Percentiles rank a stretch among this genome's conserved stretches.
Conservation (phyloP, 192 early-diverging fungal species). For the Entomortierella parvispora region DNA sequence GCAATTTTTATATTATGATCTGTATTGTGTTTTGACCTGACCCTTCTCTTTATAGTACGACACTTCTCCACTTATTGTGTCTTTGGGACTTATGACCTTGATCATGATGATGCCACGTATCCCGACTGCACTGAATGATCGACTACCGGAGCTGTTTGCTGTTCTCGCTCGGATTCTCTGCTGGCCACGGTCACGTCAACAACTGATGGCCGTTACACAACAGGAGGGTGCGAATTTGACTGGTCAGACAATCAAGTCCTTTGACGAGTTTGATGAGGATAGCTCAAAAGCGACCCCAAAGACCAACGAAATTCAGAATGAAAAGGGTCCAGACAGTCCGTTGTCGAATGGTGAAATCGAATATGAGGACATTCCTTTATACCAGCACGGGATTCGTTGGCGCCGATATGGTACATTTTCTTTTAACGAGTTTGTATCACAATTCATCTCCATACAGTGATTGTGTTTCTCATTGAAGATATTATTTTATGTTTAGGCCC, state of each 20-base stretch:
- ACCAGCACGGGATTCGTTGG: constrained; percentile 41
- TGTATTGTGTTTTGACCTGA: not conserved
- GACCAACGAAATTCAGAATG: not conserved
- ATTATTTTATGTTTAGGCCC: constrained; percentile 19
- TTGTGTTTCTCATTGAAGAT: no score
- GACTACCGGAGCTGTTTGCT: constrained; percentile 58
- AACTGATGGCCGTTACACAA: constrained; percentile 37
- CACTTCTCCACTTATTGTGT: constrained; percentile 61
- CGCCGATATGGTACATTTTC: constrained; percentile 42
- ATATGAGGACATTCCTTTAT: constrained; percentile 32
- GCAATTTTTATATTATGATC: not conserved
- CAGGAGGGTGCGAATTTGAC: constrained; percentile 28
- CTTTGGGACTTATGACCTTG: constrained; percentile 60
- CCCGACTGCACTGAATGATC: constrained; percentile 53
- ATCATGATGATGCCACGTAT: constrained; percentile 67
- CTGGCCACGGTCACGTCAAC: constrained; percentile 60
- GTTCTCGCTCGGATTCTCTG: constrained; percentile 63
- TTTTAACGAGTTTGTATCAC: not conserved
- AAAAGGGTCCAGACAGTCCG: not conserved
- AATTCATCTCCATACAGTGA: no score
- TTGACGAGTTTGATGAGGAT: constrained; percentile 42
- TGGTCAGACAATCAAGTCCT: constrained; percentile 37
- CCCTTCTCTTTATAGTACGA: constrained; percentile 49
- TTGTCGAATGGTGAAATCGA: constrained; percentile 12
- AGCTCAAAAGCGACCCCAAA: not conserved